Evolutionary conservation across 2,329 filamentous ascomycete genomes (phyloP).

Genomic region (Madurella fahalii): DNA sequence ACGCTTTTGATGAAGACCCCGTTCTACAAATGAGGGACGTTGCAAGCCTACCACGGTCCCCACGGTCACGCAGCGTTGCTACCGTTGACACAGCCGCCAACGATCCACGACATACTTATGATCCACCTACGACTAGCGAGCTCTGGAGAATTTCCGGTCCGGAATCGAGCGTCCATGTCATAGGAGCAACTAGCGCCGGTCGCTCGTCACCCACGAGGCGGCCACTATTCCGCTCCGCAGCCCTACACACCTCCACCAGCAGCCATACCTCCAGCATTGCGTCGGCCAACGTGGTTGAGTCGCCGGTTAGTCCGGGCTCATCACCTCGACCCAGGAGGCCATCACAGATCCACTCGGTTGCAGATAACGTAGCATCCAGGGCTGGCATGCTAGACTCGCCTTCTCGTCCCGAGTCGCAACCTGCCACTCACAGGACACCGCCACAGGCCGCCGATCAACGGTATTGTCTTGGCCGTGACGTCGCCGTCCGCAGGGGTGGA

Average conservation of each 20-base stretch:
- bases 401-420: not conserved
- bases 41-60: conserved; percentile 15
- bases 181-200: not conserved
- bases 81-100: not conserved
- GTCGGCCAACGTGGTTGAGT: conserved; percentile 11
- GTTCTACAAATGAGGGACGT: conserved; percentile 22
- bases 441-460: not conserved
- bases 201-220: not conserved
- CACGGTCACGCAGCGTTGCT: conserved; percentile 3
- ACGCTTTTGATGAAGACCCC: conserved; percentile 44
- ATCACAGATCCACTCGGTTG: not conserved
- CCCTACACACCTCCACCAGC: not conserved
- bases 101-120: not conserved
- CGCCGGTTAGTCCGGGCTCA: conserved; percentile 19
- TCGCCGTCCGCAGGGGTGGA: not conserved
- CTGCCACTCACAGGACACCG: not conserved
- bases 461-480: not conserved
- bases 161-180: not conserved
- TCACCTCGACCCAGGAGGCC: conserved; percentile 12
- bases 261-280: conserved; percentile 7
- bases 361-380: too few species aligned
- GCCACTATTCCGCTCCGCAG: not conserved
- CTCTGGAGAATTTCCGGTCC: not conserved
- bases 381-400: not conserved
- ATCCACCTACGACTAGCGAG: not conserved